Conservation (phyloP, 129 eudicot genomes). For the Arctium lappa region DNA sequence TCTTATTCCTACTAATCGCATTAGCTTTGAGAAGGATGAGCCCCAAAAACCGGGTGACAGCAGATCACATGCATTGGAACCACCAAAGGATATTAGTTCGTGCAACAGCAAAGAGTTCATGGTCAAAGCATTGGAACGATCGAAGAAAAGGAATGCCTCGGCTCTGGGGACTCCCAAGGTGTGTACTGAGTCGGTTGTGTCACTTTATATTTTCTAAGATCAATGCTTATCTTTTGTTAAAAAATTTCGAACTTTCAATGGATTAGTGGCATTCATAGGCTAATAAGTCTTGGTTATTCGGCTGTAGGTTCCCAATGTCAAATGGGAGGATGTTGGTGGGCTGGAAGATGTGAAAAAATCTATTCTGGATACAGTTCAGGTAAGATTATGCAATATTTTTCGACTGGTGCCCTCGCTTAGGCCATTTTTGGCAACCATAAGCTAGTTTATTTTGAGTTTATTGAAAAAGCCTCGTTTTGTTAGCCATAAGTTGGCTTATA, state of each 20-base stretch:
- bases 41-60: conserved; percentile 28
- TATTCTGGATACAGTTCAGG: conserved; percentile 96
- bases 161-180: conserved; percentile 98
- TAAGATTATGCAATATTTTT: conserved; percentile 19
- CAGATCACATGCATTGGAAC: conserved; percentile 20
- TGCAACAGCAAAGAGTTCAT: conserved; percentile 54
- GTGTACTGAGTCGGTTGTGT: conserved; percentile 5
- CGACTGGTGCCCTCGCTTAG: not conserved
- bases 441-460: not conserved
- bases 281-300: conserved; percentile 12
- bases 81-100: conserved; percentile 23
- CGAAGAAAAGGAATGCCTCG: conserved; percentile 83
- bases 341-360: conserved; percentile 97
- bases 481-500: not conserved
- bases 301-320: conserved; percentile 83
- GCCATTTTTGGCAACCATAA: not conserved
- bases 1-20: conserved; percentile 39
- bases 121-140: conserved; percentile 68
- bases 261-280: not conserved
- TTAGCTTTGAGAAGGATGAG: conserved; percentile 29
- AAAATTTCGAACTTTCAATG: not conserved
- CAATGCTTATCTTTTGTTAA: not conserved
- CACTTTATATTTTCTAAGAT: not conserved
- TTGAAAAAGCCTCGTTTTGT: not conserved
- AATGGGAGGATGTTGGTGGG: conserved; percentile 99